A percentile compares a stretch with the other conserved stretches of the same genome.
Evolutionary conservation across 2,329 filamentous ascomycete species (phyloP).

Genomic region (Exophiala alcalophila): DNA sequence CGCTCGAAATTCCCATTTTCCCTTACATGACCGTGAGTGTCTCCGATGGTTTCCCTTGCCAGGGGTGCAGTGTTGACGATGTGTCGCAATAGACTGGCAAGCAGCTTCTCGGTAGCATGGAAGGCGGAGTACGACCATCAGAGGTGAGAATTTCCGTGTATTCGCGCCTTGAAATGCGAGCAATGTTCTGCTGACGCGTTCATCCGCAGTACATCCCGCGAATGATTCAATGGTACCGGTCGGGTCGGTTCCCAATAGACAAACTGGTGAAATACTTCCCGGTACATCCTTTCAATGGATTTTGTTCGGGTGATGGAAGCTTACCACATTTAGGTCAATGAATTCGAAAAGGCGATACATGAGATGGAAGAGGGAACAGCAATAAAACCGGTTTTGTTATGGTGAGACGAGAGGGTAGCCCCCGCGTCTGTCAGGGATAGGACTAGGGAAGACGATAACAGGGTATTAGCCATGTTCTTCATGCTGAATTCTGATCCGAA

Average conservation of each 20-base stretch:
- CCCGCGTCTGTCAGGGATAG: too few relatives aligned
- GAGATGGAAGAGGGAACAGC: neutral
- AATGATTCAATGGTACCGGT: slow-evolving; percentile 49
- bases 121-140: too few relatives aligned
- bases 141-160: too few relatives aligned
- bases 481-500: too few relatives aligned
- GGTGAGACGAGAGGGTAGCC: slow-evolving; percentile 22
- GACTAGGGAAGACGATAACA: too few relatives aligned
- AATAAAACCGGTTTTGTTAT: neutral
- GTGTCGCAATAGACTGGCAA: too few relatives aligned
- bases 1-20: slow-evolving; percentile 38
- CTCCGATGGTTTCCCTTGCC: too few relatives aligned
- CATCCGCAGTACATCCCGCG: slow-evolving; percentile 40
- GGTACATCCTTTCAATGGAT: slow-evolving; percentile 22
- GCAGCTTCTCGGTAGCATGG: too few relatives aligned
- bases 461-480: too few relatives aligned
- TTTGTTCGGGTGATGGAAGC: neutral
- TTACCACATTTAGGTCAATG: neutral
- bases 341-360: neutral
- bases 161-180: too few relatives aligned
- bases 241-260: slow-evolving; percentile 47
- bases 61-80: too few relatives aligned
- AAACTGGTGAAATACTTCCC: slow-evolving; percentile 45
- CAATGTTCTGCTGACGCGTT: too few relatives aligned
- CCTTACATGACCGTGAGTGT: slow-evolving; percentile 1